phyloP scores from a whole-genome alignment of 1,139 yeast genomes.

The Suhomyces chickasaworum region DNA sequence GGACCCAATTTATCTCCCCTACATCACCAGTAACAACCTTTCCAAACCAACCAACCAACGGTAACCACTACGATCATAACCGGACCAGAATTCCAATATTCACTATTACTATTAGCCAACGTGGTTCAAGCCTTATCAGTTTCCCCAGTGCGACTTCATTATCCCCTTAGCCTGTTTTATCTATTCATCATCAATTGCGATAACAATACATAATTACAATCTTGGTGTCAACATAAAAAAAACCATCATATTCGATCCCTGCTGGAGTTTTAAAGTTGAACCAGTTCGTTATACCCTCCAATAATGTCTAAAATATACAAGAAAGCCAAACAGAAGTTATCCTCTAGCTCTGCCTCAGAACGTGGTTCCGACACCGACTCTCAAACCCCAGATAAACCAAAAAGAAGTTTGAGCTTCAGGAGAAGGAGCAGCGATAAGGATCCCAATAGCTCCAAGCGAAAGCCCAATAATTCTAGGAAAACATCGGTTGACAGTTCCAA shows the following conservation, averaged over 20 bases:
- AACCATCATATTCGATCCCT: too few species aligned
- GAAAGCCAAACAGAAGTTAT: conserved; percentile 17
- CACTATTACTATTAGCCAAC: too few species aligned
- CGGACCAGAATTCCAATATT: neutral
- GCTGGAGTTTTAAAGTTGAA: too few species aligned
- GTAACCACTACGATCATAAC: neutral
- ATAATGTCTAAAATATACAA: conserved; percentile 16
- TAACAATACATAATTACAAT: neutral
- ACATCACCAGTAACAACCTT: too few species aligned
- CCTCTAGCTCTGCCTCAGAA: conserved; percentile 12
- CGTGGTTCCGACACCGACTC: conserved; percentile 8
- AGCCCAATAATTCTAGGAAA: neutral
- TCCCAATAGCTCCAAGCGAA: neutral
- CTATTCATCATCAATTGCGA: neutral
- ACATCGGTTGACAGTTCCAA: conserved; percentile 7
- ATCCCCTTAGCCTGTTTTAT: too few species aligned
- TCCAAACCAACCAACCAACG: too few species aligned
- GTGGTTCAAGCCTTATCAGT: neutral
- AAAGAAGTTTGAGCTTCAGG: conserved; percentile 16
- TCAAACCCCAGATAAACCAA: conserved; percentile 14
- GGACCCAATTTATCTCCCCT: too few species aligned
- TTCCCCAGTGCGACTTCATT: neutral
- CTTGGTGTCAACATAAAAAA: neutral
- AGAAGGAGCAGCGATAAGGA: conserved; percentile 9
- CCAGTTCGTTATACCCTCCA: neutral